Percentiles rank a stretch among this genome's conserved stretches.
These are phyloP conservation scores for Xylaria intraflava DNA, from an alignment of 495 filamentous ascomycete genomes.

Conservation along the genomic window DNA sequence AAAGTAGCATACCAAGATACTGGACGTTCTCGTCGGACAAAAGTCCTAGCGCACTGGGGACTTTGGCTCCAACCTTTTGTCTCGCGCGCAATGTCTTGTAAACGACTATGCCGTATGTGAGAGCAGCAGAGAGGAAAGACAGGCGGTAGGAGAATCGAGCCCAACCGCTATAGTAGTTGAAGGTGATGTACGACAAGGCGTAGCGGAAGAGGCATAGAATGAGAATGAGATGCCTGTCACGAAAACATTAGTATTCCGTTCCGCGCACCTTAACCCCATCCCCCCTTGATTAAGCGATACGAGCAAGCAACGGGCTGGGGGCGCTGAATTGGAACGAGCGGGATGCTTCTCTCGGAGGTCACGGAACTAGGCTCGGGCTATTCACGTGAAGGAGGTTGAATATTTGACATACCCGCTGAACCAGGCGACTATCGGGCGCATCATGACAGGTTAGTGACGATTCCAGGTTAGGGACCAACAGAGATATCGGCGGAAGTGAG, in stretches of 20 bases:
- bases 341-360: not conserved
- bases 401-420: constrained; percentile 71
- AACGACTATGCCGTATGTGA: constrained; percentile 97
- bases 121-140: constrained; percentile 79
- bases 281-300: constrained; percentile 1
- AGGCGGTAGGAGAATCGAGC: constrained; percentile 80
- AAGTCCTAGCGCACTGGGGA: constrained; percentile 52
- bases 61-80: constrained; percentile 55
- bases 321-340: not conserved
- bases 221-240: constrained; percentile 67
- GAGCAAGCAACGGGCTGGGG: not conserved
- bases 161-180: constrained; percentile 68
- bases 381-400: not conserved
- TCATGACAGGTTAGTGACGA: constrained; percentile 12
- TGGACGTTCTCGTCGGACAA: constrained; percentile 92
- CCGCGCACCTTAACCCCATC: constrained; percentile 1
- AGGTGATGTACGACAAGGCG: constrained; percentile 68
- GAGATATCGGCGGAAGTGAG: not conserved
- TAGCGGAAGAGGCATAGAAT: constrained; percentile 80
- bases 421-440: constrained; percentile 53
- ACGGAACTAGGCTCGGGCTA: not conserved
- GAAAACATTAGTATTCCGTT: constrained; percentile 3
- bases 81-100: constrained; percentile 93
- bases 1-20: constrained; percentile 70
- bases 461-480: constrained; percentile 1